These are phyloP conservation scores for Dianthus caryophyllus DNA, from an alignment of 148 eudicot species.

Conservation along the genomic window DNA sequence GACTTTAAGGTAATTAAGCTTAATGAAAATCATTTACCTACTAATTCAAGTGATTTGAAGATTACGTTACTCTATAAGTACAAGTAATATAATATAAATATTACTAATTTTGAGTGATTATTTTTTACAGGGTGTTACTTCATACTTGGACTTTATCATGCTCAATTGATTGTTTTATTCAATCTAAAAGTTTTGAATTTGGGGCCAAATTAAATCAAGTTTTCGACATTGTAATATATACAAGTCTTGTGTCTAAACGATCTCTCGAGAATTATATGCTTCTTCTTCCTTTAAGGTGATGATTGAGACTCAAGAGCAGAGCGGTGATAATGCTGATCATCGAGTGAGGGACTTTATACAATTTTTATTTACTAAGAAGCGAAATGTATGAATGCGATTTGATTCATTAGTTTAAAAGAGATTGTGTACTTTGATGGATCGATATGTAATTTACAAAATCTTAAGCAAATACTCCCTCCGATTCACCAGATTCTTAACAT, in stretches of 20 bases:
- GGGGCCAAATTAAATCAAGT: not conserved
- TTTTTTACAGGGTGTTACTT: not conserved
- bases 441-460: not conserved
- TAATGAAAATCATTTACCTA: too few relatives aligned
- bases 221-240: not conserved
- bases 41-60: too few relatives aligned
- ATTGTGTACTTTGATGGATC: not conserved
- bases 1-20: slow-evolving; percentile 25
- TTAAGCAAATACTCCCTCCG: too few relatives aligned
- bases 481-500: too few relatives aligned
- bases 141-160: not conserved
- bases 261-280: not conserved
- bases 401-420: not conserved
- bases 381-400: too few relatives aligned
- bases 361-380: not conserved
- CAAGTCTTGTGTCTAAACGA: not conserved
- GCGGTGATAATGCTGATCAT: too few relatives aligned
- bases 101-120: not conserved
- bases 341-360: not conserved
- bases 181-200: not conserved
- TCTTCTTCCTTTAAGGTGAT: not conserved
- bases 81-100: too few relatives aligned
- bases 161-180: not conserved
- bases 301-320: not conserved
- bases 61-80: too few relatives aligned